These are phyloP conservation scores for Ogataea sp. DNA, from an alignment of 805 yeast species.

Conservation along the genomic window DNA sequence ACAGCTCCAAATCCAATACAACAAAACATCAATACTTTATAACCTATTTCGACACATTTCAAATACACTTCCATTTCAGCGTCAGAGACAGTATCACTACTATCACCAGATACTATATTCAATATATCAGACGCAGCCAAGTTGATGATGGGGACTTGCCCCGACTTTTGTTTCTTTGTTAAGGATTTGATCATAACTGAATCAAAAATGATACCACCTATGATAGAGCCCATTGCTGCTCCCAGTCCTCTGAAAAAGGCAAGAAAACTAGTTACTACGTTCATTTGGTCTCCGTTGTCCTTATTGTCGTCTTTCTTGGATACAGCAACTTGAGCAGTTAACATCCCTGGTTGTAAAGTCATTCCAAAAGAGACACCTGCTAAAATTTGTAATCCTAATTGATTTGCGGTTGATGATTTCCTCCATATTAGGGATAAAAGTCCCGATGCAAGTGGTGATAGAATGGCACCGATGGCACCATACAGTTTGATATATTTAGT, in stretches of 20 bases:
- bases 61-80: background rate
- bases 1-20: constrained; percentile 11
- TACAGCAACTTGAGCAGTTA: constrained; percentile 33
- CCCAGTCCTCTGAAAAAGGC: constrained; percentile 39
- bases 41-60: constrained; percentile 9
- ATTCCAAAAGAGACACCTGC: constrained; percentile 42
- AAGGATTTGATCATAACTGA: background rate
- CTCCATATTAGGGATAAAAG: constrained; percentile 32
- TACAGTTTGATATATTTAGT: constrained; percentile 34
- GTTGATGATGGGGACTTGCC: background rate
- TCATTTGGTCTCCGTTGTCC: constrained; percentile 32
- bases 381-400: constrained; percentile 38
- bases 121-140: constrained; percentile 3
- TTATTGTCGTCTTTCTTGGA: constrained; percentile 4
- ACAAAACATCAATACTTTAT: constrained; percentile 11
- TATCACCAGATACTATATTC: background rate
- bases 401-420: constrained; percentile 26
- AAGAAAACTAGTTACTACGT: constrained; percentile 38
- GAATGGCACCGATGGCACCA: constrained; percentile 26
- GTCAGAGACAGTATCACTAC: too few species aligned
- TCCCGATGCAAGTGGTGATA: constrained; percentile 40
- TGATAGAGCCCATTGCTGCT: constrained; percentile 37
- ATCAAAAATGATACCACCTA: constrained; percentile 33
- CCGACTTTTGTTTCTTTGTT: background rate
- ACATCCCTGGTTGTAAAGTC: constrained; percentile 35